Conservation (phyloP, 2,329 filamentous ascomycete genomes). For the Capronia coronata region DNA sequence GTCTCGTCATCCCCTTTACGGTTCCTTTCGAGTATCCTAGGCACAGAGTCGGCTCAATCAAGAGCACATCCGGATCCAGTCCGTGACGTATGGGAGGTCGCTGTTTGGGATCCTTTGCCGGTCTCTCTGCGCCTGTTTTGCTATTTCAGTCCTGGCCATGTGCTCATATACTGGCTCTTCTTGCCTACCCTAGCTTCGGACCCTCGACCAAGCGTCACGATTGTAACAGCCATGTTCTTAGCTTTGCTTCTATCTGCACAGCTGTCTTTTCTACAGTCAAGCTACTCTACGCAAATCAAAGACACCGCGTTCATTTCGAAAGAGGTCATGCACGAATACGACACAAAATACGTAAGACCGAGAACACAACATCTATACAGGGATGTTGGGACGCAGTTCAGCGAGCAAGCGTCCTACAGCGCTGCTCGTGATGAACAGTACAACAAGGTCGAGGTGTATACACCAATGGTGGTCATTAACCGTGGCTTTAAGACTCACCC, state of each 20-base stretch:
- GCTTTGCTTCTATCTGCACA: conserved; percentile 69
- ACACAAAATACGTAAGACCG: conserved; percentile 91
- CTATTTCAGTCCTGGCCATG: conserved; percentile 86
- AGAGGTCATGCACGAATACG: conserved; percentile 91
- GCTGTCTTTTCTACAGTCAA: conserved; percentile 64
- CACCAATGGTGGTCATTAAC: conserved; percentile 58
- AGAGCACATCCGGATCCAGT: conserved; percentile 75
- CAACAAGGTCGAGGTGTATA: conserved; percentile 56
- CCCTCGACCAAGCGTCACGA: conserved; percentile 73
- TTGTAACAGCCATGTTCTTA: conserved; percentile 74
- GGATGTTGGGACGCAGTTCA: conserved; percentile 73
- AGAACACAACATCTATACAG: conserved; percentile 73
- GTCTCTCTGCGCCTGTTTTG: conserved; percentile 77
- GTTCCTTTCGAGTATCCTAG: conserved; percentile 62
- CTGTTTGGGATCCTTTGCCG: conserved; percentile 87
- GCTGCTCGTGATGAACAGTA: conserved; percentile 40
- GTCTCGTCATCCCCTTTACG: conserved; percentile 70
- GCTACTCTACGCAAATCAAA: conserved; percentile 76
- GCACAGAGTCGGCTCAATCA: conserved; percentile 65
- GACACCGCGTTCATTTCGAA: conserved; percentile 79
- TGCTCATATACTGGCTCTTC: conserved; percentile 84
- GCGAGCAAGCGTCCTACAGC: conserved; percentile 36
- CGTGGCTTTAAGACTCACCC: conserved; percentile 74
- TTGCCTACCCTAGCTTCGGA: conserved; percentile 71
- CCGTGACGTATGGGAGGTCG: conserved; percentile 89